Base-by-base conservation (phyloP, 2,329 filamentous ascomycete genomes). In the Beauveria australis region DNA sequence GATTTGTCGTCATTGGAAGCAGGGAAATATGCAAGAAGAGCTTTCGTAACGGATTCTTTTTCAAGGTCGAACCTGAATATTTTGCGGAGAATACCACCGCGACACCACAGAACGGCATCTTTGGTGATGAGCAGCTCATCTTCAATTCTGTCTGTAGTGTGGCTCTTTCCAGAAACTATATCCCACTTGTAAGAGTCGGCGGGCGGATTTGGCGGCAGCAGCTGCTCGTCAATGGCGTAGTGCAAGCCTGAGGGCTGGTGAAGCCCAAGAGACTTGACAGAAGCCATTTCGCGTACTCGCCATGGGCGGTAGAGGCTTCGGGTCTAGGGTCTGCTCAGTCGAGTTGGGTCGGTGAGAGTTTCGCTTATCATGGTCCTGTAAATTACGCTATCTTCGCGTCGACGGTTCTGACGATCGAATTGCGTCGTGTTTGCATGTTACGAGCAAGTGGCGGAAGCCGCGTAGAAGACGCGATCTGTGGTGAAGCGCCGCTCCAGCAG, bases 211-310 rank as follows among this genome's bases (percentile, higher is more conserved):
- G 81, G 74, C 19, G 88, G 83, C 2, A 97, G 79, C 46, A 96
- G 81, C 61, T 86, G 83, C 74, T 97, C 92, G 66, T 87, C 81
- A 66, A 96, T 83, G 65, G 96, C 86, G 78, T 94, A 91, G 64
- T 85, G 85, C 65, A 97, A 81, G 65, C 89, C 92, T 63, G 89
- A 85, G 63, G 95, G 92, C 76, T 89, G 87, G 78, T 97, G 93
- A 70, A 96, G 81, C 73, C 94, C 94, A 69, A 97, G 83, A 65
- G 93, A 97, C 74, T 86, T 89, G 76, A 97, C 85, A 71, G 89
- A 87, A 67, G 93, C 93, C 95, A 99, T 99, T 57, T 66, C 69
- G 67, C 55, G 59, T 61, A 64, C 63, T 66, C 68, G 70, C 72
- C 73, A 75, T 74, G 68, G 61, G 70, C 49, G 22, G 41, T 33